Conservation (phyloP, 2,329 filamentous ascomycete species). For the Conoideocrella luteorostrata region DNA sequence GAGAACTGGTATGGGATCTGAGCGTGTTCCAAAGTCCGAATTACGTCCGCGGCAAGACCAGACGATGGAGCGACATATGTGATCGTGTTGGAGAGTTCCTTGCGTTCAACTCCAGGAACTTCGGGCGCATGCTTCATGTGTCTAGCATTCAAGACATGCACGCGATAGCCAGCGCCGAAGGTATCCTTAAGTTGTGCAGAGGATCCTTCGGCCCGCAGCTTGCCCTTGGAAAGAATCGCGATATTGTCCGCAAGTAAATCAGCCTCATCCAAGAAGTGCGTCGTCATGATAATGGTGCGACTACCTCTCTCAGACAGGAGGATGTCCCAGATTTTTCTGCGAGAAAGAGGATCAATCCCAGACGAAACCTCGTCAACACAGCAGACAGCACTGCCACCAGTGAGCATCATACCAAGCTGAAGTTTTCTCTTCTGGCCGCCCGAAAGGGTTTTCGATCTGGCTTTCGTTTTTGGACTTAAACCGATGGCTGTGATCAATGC, state of each 20-base stretch:
- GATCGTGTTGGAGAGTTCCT: constrained; percentile 61
- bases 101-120: constrained; percentile 50
- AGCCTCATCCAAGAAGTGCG: constrained; percentile 90
- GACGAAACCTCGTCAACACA: constrained; percentile 89
- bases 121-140: constrained; percentile 40
- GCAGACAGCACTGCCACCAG: constrained; percentile 79
- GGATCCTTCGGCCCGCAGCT: constrained; percentile 73
- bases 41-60: constrained; percentile 61
- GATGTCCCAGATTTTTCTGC: constrained; percentile 92
- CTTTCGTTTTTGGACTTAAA: constrained; percentile 65
- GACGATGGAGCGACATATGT: constrained; percentile 69
- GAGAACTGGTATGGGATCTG: constrained; percentile 74
- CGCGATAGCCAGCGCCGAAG: constrained; percentile 76
- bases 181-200: constrained; percentile 79
- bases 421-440: constrained; percentile 90
- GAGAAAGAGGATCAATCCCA: constrained; percentile 78
- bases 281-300: constrained; percentile 80
- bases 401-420: constrained; percentile 92
- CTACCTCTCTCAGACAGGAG: constrained; percentile 74
- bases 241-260: constrained; percentile 86
- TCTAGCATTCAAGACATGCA: constrained; percentile 61
- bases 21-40: constrained; percentile 59
- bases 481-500: constrained; percentile 66
- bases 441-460: constrained; percentile 70
- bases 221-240: constrained; percentile 78